A percentile compares a stretch with the other conserved stretches of the same genome.
phyloP scores from a whole-genome alignment of 345 rosid species.

The Camelina sativa region DNA sequence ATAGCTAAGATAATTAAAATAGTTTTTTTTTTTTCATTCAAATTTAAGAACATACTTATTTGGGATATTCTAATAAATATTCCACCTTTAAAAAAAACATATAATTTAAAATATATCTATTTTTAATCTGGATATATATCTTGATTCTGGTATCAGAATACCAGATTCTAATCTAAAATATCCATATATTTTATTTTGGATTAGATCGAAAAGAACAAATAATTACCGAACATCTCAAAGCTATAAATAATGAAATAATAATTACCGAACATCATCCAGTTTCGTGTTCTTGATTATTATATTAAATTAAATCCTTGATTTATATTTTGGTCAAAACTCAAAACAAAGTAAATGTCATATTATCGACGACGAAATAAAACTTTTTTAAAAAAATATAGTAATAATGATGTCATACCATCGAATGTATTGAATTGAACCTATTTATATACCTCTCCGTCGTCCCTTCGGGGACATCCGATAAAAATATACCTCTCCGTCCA shows the following conservation, averaged over 20 bases:
- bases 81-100: background rate
- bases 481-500: constrained; percentile 20
- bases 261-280: background rate
- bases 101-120: background rate
- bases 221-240: background rate
- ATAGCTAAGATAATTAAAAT: too few species aligned
- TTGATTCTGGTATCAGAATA: background rate
- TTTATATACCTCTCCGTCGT: constrained; percentile 25
- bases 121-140: background rate
- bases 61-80: background rate
- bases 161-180: background rate
- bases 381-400: too few species aligned
- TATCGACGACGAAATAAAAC: background rate
- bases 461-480: too few species aligned
- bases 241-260: too few species aligned
- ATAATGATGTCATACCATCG: too few species aligned
- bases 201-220: too few species aligned
- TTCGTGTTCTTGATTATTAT: background rate
- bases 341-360: background rate
- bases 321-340: background rate
- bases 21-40: too few species aligned
- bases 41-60: background rate
- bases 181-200: background rate
- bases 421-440: background rate
- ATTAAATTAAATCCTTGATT: too few species aligned